phyloP scores from a whole-genome alignment of 2,329 filamentous ascomycete species.

The Paramyrothecium sp. region DNA sequence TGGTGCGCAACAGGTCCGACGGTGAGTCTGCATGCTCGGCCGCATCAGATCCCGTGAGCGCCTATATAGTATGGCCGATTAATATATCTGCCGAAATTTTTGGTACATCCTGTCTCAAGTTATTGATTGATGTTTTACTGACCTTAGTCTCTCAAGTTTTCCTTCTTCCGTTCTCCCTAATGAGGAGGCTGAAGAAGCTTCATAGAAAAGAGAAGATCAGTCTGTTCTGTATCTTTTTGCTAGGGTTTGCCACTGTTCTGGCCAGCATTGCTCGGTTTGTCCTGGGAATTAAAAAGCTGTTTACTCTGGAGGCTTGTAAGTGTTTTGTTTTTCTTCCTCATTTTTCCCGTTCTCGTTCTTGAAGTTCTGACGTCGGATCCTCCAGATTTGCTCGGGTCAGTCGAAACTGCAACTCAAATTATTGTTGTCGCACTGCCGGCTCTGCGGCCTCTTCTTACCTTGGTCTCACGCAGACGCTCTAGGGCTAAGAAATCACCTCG shows the following conservation, averaged over 20 bases:
- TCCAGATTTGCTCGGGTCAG: background rate
- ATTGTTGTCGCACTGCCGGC: conserved; percentile 1
- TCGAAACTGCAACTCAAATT: conserved; percentile 1
- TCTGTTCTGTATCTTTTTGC: conserved; percentile 1
- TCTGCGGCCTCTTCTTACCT: background rate
- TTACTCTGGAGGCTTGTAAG: background rate
- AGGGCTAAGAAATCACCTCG: too few species aligned
- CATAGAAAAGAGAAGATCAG: background rate
- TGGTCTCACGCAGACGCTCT: too few species aligned
- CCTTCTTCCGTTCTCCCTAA: background rate
- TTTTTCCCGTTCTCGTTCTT: background rate
- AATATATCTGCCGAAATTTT: conserved; percentile 1
- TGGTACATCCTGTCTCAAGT: background rate
- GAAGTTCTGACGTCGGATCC: background rate
- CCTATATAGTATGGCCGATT: conserved; percentile 1
- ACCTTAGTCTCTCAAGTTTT: background rate
- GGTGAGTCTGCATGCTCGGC: background rate
- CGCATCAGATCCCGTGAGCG: background rate
- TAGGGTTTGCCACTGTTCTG: background rate
- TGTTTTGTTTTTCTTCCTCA: background rate
- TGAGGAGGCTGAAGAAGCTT: background rate
- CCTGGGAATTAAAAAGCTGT: background rate
- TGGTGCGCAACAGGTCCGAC: background rate
- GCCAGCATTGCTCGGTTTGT: background rate
- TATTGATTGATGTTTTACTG: too few species aligned